Evolutionary conservation across 495 filamentous ascomycete species (phyloP), one percentile per base, ranked within the genome.

Genomic region (Penicillium dipodomyicola): DNA sequence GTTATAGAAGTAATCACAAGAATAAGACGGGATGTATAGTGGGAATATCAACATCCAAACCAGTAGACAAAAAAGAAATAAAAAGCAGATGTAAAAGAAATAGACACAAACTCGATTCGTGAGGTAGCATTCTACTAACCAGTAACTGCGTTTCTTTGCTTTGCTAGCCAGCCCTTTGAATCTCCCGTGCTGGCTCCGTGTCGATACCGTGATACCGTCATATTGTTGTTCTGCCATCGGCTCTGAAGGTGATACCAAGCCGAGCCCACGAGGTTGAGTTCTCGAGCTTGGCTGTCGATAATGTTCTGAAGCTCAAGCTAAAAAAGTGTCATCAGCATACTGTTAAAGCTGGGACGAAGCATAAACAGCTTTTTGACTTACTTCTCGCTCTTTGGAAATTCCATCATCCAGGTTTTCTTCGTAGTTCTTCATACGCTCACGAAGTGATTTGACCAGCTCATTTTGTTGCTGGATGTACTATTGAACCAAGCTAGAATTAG

Each of bases 181-280:
- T 97, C 91, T 46, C 84, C 81, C 61, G 89, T 65, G 85, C 79
- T 70, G 83, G 87, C 62, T 3, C 74, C 74, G 49, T 76, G 69
- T 9, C 77, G 72, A 56, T 75, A 77, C 49, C 73, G 69, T 6
- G 75, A 75, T 44, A 76, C 66, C 19, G 88, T 84, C 46, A 96
- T 87, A 61, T 88, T 91, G 72, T 92, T 96, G 72, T 88, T 92
- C 74, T 97, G 92, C 58, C 96, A 69, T 39, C 93, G 81, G 64
- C 82, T 84, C 14, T 90, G 82, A 40, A 97, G 81, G 62, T 96
- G 90, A 72, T 96, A 96, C 90, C 90, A 98, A 11, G 94, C 92
- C 4, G 87, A 92, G 30, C 87, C 79, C 57, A 98, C 91, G 71
- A 97, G 83, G 49, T 77, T 78, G 60, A 92, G 90, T 72, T 98